A percentile compares a stretch with the other conserved stretches of the same genome.
These are phyloP conservation scores for Populus tremula DNA, from an alignment of 345 rosid species.

Conservation along the genomic window DNA sequence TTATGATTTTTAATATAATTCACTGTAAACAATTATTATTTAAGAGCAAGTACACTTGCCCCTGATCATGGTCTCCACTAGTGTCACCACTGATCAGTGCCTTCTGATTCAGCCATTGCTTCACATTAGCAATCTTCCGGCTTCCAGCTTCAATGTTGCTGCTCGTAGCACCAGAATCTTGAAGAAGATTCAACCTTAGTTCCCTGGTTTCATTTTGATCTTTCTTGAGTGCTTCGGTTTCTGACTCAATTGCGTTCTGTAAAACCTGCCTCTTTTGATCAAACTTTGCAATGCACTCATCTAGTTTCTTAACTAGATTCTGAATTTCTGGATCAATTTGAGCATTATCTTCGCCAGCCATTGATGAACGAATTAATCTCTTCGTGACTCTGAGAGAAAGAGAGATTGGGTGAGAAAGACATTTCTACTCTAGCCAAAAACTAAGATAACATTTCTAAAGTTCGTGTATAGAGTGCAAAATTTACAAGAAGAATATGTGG, in stretches of 20 bases:
- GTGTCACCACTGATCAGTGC: not conserved
- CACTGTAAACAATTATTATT: not conserved
- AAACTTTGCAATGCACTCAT: not conserved
- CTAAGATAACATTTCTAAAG: no score
- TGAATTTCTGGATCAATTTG: not conserved
- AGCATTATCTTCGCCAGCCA: not conserved
- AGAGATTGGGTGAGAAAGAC: no score
- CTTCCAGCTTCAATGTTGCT: not conserved
- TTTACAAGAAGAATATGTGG: no score
- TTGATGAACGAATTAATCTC: not conserved
- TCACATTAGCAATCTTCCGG: not conserved
- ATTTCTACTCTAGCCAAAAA: no score
- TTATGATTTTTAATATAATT: no score
- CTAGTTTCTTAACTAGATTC: not conserved
- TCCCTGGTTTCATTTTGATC: not conserved
- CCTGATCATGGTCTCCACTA: no score
- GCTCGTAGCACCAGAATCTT: not conserved
- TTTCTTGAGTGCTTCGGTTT: not conserved
- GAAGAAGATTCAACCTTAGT: not conserved
- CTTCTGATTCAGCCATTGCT: not conserved
- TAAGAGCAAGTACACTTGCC: not conserved
- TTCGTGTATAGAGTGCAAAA: no score
- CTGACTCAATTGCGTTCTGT: not conserved
- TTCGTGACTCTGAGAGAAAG: no score
- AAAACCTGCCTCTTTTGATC: not conserved